Percentiles rank a stretch among this genome's conserved stretches.
phyloP scores from a whole-genome alignment of 2,329 filamentous ascomycete species.

The Fusarium transvaalense region DNA sequence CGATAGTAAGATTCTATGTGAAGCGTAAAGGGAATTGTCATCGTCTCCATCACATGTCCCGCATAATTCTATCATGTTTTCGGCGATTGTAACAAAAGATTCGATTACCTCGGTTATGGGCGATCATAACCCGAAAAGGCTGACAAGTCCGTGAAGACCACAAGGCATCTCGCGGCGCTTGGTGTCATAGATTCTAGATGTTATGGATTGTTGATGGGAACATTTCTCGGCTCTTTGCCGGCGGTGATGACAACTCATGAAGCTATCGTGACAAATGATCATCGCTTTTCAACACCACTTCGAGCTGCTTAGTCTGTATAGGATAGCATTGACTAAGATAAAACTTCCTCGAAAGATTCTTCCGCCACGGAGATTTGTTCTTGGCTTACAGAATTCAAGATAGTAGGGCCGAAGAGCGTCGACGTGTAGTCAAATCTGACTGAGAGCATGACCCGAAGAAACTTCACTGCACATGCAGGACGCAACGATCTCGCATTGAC shows the following conservation, averaged over 20 bases:
- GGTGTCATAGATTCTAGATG: not conserved
- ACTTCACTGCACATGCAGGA: not conserved
- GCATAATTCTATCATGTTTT: not conserved
- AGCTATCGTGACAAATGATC: not conserved
- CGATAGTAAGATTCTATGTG: not conserved
- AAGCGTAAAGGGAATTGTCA: not conserved
- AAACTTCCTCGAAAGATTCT: not conserved
- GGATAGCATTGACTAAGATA: not conserved
- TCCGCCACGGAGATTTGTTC: not conserved
- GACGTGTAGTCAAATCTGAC: not conserved
- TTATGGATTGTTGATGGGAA: not conserved
- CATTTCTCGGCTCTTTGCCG: constrained; percentile 11
- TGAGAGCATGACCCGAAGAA: not conserved
- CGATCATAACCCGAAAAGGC: not conserved
- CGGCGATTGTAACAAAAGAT: no score
- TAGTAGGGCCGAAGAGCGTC: constrained; percentile 16
- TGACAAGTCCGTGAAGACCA: not conserved
- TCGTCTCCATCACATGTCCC: not conserved
- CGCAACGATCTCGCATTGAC: not conserved
- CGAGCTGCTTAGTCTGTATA: not conserved
- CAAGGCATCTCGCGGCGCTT: accelerated
- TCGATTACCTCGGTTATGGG: not conserved
- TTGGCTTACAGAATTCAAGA: not conserved
- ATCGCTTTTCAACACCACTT: not conserved
- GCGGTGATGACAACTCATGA: not conserved